Evolutionary conservation across 1,284 basidiomycete species (phyloP), one percentile per base, ranked within the genome.

Genomic region (Pascua sp.): DNA sequence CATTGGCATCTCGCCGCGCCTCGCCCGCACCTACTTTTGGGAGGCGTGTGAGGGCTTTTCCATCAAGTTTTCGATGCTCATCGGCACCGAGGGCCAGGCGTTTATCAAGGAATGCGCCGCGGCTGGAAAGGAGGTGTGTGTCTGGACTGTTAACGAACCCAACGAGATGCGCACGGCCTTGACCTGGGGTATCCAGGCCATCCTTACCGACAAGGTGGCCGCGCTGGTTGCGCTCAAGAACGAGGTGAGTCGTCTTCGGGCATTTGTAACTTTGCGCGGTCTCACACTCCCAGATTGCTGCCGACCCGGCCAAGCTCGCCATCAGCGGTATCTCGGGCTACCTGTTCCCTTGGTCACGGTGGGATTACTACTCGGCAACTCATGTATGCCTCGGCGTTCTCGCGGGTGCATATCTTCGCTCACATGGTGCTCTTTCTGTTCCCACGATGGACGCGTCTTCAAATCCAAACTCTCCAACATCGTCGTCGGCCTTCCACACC

Each of bases 131-230:
- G 85, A 86, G 68, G 70, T 97, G 53, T 87, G 92, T 84, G 91
- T 94, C 11, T 98, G 96, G 96, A 98, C 95, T 0, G 94, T 98
- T 40, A 98, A 98, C 73, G 84, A 90, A 56, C 85, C 87, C 11
- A 84, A 84, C 55, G 87, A 95, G 73, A 97, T 98, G 94, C 89
- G 92, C 80, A 90, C 95, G 82, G 72, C 90, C 51, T 87, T 90
- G 39, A 80, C 89, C 58, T 96, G 92, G 94, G 90, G 86, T 57
- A 89, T 91, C 41, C 86, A 91, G 67, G 94, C 87, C 15, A 89
- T 98, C 65, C 81, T 98, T 60, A 98, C 95, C 5, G 95, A 98
- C 69, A 72, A 77, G 36, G 74, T 76, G 13, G 74, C 63, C 12
- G 64, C 53, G 9, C 71, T 71, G 32, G 63, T 71, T 9, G 53